phyloP scores from a whole-genome alignment of 1,139 yeast species.

The Saccharomyces hybrid region DNA sequence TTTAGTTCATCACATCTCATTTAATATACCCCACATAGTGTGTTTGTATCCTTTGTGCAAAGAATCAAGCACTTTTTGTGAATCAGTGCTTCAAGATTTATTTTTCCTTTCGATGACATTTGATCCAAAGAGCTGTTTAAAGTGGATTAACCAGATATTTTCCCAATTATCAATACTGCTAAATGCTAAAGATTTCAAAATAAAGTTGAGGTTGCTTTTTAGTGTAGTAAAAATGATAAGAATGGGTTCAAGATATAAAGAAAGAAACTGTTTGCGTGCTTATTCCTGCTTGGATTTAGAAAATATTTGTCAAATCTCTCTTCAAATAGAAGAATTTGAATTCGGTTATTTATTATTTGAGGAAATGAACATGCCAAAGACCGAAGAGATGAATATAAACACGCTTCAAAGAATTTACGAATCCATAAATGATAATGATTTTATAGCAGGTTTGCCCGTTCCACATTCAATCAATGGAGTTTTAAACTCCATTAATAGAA shows the following conservation, averaged over 20 bases:
- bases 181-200: conserved; percentile 15
- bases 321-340: conserved; percentile 34
- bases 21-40: conserved; percentile 3
- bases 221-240: conserved; percentile 40
- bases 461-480: conserved; percentile 49
- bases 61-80: conserved; percentile 7
- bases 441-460: conserved; percentile 55
- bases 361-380: conserved; percentile 33
- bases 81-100: neutral
- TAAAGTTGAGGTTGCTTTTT: conserved; percentile 34
- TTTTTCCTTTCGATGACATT: conserved; percentile 10
- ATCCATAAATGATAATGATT: conserved; percentile 48
- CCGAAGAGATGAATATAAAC: conserved; percentile 11
- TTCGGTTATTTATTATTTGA: conserved; percentile 53
- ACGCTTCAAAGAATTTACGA: conserved; percentile 40
- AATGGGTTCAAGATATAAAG: conserved; percentile 36
- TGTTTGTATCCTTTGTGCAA: conserved; percentile 6
- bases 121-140: conserved; percentile 10
- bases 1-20: conserved; percentile 1
- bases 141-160: conserved; percentile 9
- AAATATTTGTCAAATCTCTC: conserved; percentile 35
- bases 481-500: conserved; percentile 36
- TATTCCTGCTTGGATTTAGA: conserved; percentile 35
- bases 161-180: conserved; percentile 5
- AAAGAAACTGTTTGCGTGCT: conserved; percentile 33